Evolutionary conservation across 73 alveolate species (phyloP), one percentile per base, ranked within the genome.

Genomic region (Symbiodinium natans): DNA sequence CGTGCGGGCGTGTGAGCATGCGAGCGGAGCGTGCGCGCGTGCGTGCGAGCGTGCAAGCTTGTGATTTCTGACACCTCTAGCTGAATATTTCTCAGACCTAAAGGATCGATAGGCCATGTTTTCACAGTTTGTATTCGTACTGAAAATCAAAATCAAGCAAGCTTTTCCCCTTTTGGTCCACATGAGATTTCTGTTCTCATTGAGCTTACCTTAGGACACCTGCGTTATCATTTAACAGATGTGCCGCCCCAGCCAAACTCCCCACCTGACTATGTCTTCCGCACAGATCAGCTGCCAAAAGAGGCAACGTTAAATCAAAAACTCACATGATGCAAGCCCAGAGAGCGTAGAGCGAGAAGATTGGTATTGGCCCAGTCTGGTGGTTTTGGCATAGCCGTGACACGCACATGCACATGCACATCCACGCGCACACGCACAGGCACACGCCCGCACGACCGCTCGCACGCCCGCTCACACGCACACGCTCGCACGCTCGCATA

Each of bases 61-160:
- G n/a, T n/a, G n/a, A n/a, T 52, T 52, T 52, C 71, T 52, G 71
- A 52, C 99, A 99, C 99, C 99, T 99, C 99, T 99, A 99, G 99
- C 99, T 99, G 99, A 99, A 99, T 83, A 90, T 99, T 98, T 95
- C 86, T 92, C 99, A 99, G 99, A 99, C 52, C 99, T 40, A 99
- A 99, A 99, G 99, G 99, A 99, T 99, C 99, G 99, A 99, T 99
- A 99, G 99, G 99, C 99, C 99, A 99, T 99, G 99, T 99, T 99
- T 99, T 99, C 99, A 99, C 99, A 99, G 99, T 99, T 99, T 99
- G 99, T 99, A 99, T 99, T 99, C 71, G 31, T 52, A 52, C 71
- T 52, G 71, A 52, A 7, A 52, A 52, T 15, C 71, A 52, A 52
- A 52, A 99, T 99, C 99, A 99, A 99, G 99, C 99, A 99, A 99